Conservation (phyloP, 805 yeast species). For the Komagataella pseudopastoris region DNA sequence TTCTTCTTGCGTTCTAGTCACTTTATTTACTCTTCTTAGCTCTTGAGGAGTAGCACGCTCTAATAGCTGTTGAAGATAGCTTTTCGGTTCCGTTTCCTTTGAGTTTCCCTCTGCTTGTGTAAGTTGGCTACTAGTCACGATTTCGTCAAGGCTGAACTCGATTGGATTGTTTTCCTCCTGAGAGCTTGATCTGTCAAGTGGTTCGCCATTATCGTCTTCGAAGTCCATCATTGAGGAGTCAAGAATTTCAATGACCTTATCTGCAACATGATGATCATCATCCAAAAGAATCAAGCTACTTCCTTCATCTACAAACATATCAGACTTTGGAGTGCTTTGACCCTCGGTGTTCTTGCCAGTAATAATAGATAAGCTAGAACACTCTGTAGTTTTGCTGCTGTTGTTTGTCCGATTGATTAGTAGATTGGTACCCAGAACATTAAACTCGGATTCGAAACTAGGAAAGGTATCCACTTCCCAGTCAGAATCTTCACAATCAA, state of each 20-base stretch:
- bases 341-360: not conserved
- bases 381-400: not conserved
- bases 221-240: not conserved
- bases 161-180: not conserved
- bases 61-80: not conserved
- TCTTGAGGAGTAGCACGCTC: conserved; percentile 2
- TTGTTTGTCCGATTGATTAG: not conserved
- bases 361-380: not conserved
- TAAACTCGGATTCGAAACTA: not conserved
- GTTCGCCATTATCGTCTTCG: not conserved
- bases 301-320: not conserved
- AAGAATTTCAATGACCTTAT: not conserved
- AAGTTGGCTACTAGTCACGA: not conserved
- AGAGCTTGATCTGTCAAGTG: not conserved
- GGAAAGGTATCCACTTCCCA: not conserved
- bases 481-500: not conserved
- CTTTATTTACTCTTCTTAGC: conserved; percentile 20
- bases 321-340: not conserved
- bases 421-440: not conserved
- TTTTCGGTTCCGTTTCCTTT: not conserved
- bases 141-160: not conserved
- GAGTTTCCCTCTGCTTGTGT: not conserved
- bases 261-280: conserved; percentile 1
- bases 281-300: not conserved
- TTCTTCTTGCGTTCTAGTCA: conserved; percentile 31